Percentiles rank a stretch among this genome's conserved stretches.
phyloP scores from a whole-genome alignment of 139 green algal genomes.

The Micromonas commoda region DNA sequence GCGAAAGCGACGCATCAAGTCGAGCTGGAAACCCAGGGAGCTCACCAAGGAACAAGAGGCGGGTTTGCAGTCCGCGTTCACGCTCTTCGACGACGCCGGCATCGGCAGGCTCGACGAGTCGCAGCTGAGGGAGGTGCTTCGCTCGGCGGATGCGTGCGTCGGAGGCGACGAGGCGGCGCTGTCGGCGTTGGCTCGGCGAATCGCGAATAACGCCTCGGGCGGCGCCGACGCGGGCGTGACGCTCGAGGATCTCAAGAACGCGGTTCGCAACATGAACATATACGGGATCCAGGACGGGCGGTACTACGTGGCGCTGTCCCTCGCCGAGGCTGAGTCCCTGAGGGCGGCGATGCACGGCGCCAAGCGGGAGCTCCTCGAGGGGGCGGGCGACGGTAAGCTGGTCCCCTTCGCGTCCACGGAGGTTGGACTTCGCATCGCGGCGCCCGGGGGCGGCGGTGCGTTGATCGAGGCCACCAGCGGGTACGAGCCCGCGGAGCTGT shows the following conservation, averaged over 20 bases:
- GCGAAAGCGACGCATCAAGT: not conserved
- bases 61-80: slow-evolving; percentile 21
- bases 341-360: slow-evolving; percentile 23
- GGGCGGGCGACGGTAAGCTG: slow-evolving; percentile 4
- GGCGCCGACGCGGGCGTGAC: not conserved
- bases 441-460: not conserved
- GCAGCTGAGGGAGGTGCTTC: slow-evolving; percentile 17
- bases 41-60: not conserved
- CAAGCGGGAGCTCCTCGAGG: not conserved
- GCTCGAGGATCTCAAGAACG: slow-evolving; percentile 23
- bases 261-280: slow-evolving; percentile 24
- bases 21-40: not conserved
- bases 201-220: slow-evolving; percentile 2
- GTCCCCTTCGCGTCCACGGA: not conserved
- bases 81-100: slow-evolving; percentile 17
- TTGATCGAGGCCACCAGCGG: slow-evolving; percentile 8
- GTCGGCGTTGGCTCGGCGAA: not conserved
- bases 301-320: slow-evolving; percentile 31
- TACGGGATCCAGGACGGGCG: slow-evolving; percentile 27
- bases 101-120: slow-evolving; percentile 2
- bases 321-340: slow-evolving; percentile 31
- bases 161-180: slow-evolving; percentile 6
- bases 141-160: slow-evolving; percentile 13
- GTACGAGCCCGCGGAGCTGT: slow-evolving; percentile 12
- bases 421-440: not conserved